These are phyloP conservation scores for Pythium dissimile DNA, from an alignment of 352 stramenopile species.

Conservation along the genomic window DNA sequence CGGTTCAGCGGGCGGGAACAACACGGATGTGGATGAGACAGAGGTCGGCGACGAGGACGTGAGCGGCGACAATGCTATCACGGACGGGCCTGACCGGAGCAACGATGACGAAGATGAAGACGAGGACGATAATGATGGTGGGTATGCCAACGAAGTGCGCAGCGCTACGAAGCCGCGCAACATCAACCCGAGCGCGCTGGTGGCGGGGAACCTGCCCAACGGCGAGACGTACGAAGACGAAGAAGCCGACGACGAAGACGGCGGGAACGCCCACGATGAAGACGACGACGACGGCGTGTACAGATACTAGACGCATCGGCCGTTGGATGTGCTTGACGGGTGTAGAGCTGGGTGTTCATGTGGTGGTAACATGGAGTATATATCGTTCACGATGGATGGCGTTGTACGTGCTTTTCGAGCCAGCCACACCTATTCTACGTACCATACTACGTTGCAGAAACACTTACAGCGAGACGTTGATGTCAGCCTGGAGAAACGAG, in stretches of 20 bases:
- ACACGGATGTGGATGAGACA: neutral
- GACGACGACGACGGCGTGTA: constrained; percentile 15
- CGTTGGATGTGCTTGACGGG: too few relatives aligned
- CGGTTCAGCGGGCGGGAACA: neutral
- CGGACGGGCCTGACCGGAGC: neutral
- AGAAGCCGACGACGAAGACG: constrained; percentile 15
- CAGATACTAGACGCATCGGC: neutral
- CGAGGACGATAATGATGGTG: neutral
- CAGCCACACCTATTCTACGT: too few relatives aligned
- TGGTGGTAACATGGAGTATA: neutral
- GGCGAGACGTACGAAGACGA: constrained; percentile 24
- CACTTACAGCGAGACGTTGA: constrained; percentile 82
- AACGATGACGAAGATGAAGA: constrained; percentile 8
- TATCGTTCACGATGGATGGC: neutral
- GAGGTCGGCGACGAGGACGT: constrained; percentile 1
- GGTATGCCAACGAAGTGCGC: neutral
- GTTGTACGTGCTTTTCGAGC: too few relatives aligned
- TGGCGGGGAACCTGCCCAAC: constrained; percentile 24
- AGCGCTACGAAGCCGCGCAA: constrained; percentile 2
- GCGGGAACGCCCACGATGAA: constrained; percentile 14
- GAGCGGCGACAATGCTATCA: too few relatives aligned
- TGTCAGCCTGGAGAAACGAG: constrained; percentile 87
- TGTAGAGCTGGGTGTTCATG: neutral
- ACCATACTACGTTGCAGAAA: too few relatives aligned
- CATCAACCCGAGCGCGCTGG: constrained; percentile 31